Conservation (phyloP, 1,284 basidiomycete genomes). For the Phellinidium pouzarii region DNA sequence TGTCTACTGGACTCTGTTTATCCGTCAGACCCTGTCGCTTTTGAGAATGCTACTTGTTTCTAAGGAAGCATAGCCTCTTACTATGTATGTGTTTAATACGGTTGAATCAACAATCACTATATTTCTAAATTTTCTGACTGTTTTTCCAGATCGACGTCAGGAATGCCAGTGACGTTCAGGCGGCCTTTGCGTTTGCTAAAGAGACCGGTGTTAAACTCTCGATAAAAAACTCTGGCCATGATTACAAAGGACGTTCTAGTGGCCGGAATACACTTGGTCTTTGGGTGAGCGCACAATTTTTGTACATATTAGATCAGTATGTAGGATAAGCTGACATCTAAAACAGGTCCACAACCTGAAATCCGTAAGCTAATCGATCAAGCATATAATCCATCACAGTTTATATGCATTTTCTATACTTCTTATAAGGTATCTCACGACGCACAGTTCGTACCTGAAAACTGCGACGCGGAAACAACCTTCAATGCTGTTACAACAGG, state of each 20-base stretch:
- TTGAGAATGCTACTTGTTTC: conserved; percentile 22
- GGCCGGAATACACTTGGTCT: conserved; percentile 27
- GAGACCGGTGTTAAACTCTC: conserved; percentile 30
- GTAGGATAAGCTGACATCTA: no score
- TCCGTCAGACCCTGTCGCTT: conserved; percentile 25
- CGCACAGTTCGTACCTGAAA: conserved; percentile 23
- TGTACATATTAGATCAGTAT: no score
- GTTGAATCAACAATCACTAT: neutral
- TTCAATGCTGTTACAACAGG: conserved; percentile 27
- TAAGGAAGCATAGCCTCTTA: conserved; percentile 29
- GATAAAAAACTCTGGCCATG: conserved; percentile 38
- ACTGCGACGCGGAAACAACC: conserved; percentile 19
- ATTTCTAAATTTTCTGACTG: no score
- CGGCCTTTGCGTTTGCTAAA: conserved; percentile 29
- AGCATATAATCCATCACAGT: neutral
- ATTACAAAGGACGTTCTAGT: conserved; percentile 35
- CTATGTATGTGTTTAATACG: conserved; percentile 23
- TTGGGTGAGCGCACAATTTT: no score
- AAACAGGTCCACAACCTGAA: conserved; percentile 25
- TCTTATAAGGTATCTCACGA: conserved; percentile 24
- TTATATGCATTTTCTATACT: neutral
- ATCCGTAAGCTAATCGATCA: conserved; percentile 21
- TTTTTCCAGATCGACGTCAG: conserved; percentile 29
- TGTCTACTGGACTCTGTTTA: conserved; percentile 15
- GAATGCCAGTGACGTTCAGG: conserved; percentile 27